Evolutionary conservation across 2,329 filamentous ascomycete genomes (phyloP), one percentile per base, ranked within the genome.

Genomic region (Arthrobotrys entomopaga): DNA sequence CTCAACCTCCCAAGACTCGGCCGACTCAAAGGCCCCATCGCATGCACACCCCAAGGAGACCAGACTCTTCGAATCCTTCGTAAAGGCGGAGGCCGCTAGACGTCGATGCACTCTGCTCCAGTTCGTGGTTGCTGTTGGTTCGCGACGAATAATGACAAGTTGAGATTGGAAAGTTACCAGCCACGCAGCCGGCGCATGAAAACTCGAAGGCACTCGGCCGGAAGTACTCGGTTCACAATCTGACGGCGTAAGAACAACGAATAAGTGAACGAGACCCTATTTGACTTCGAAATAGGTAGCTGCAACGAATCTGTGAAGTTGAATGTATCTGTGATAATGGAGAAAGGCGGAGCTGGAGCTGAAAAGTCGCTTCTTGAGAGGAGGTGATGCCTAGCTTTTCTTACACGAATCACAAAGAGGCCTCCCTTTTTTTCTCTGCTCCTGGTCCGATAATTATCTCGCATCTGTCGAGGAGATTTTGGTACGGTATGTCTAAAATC

Each of bases 1-100:
- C 70, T 63, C 67, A 74, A 74, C 63, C 63, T 74, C 70, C 70
- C 70, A 58, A 74, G 58, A 59, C 70, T 74, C 59, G 70, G 70
- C 70, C 70, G 63, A 63, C 58, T 74, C 26, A 66, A 56, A 22
- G 70, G 63, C 50, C 70, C 70, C 70, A 74, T 74, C 50, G 63
- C 29, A 38, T 59, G 42, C 63, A 56, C 42, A 24, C 40, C 60
- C 24, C 43, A 24, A n/a, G 19, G 19, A 24, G 20, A 22, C 24
- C 43, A n/a, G 22, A 29, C 11, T 22, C 15, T 4, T 40, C 58
- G 58, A 52, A 52, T 15, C 4, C 11, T 20, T 40, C 15, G 43
- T 7, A n/a, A 26, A 26, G 11, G 22, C 16, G 11, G 42, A n/a
- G 42, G 42, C 16, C 15, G 42, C 42, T 5, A 13, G 42, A 19